A percentile compares a stretch with the other conserved stretches of the same genome.
Evolutionary conservation across 1,284 basidiomycete species (phyloP).

Genomic region (Trichosporon faecale): DNA sequence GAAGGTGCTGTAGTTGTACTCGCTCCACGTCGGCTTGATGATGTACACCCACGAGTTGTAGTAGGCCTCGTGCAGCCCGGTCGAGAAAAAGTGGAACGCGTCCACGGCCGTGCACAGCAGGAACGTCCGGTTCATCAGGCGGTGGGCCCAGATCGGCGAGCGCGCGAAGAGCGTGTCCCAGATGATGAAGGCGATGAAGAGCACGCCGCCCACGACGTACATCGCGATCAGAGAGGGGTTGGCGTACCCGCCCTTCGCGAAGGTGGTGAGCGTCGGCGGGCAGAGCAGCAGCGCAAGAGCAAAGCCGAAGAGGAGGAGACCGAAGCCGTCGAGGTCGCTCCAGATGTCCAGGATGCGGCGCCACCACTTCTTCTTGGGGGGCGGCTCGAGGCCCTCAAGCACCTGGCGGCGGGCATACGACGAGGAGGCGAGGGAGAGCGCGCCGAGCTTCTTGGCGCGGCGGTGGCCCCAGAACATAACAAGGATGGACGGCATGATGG

Average conservation of each 20-base stretch:
- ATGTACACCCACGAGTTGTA: slow-evolving; percentile 51
- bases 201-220: slow-evolving; percentile 50
- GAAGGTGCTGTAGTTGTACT: slow-evolving; percentile 36
- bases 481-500: slow-evolving; percentile 34
- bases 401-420: slow-evolving; percentile 28
- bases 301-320: slow-evolving; percentile 64
- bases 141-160: slow-evolving; percentile 55
- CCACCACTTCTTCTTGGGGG: slow-evolving; percentile 12
- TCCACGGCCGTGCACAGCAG: slow-evolving; percentile 44
- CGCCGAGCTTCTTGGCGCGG: slow-evolving; percentile 45
- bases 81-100: slow-evolving; percentile 49
- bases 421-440: slow-evolving; percentile 40
- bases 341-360: slow-evolving; percentile 28
- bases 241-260: slow-evolving; percentile 51
- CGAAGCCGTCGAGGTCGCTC: slow-evolving; percentile 55
- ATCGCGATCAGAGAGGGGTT: slow-evolving; percentile 47
- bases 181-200: slow-evolving; percentile 52
- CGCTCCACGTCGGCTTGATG: slow-evolving; percentile 37
- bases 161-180: slow-evolving; percentile 54
- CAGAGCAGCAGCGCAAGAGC: slow-evolving; percentile 64
- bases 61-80: slow-evolving; percentile 47
- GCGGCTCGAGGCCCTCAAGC: slow-evolving; percentile 16
- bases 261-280: slow-evolving; percentile 61
- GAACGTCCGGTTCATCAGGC: slow-evolving; percentile 60
- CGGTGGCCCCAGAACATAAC: slow-evolving; percentile 50